Evolutionary conservation across 1,284 basidiomycete species (phyloP).

Genomic region (Moesziomyces sp.): DNA sequence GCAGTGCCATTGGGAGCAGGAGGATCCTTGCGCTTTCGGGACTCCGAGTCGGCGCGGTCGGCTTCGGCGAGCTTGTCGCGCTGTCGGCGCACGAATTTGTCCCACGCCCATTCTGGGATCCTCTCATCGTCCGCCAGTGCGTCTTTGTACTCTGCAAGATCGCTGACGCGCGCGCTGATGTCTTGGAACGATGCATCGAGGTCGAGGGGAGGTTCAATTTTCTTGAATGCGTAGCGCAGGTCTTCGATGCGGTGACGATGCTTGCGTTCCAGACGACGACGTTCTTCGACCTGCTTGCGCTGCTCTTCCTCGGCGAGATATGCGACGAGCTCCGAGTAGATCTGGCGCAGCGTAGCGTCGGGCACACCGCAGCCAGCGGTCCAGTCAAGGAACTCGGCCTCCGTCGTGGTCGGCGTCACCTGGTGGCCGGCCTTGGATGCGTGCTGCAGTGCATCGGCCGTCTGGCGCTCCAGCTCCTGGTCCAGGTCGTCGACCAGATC

Average conservation of each 20-base stretch:
- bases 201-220: constrained; percentile 76
- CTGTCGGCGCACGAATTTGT: constrained; percentile 60
- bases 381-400: constrained; percentile 72
- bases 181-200: constrained; percentile 39
- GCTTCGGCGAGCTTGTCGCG: constrained; percentile 38
- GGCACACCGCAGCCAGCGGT: constrained; percentile 13
- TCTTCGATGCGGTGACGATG: constrained; percentile 92
- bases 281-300: constrained; percentile 69
- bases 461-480: constrained; percentile 82
- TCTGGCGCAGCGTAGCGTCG: constrained; percentile 21
- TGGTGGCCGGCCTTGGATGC: constrained; percentile 74
- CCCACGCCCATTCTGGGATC: constrained; percentile 56
- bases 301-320: constrained; percentile 33
- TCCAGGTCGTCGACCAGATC: constrained; percentile 88
- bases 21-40: constrained; percentile 29
- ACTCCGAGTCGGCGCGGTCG: background rate
- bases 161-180: constrained; percentile 20
- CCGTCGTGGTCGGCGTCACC: constrained; percentile 68
- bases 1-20: background rate
- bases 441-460: constrained; percentile 73
- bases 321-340: constrained; percentile 21
- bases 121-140: constrained; percentile 47
- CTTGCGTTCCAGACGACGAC: constrained; percentile 85
- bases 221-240: constrained; percentile 92
- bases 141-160: constrained; percentile 38